Percentiles rank a stretch among this genome's conserved stretches.
These are phyloP conservation scores for Calonectria crousiana DNA, from an alignment of 2,329 filamentous ascomycete species.

Conservation along the genomic window DNA sequence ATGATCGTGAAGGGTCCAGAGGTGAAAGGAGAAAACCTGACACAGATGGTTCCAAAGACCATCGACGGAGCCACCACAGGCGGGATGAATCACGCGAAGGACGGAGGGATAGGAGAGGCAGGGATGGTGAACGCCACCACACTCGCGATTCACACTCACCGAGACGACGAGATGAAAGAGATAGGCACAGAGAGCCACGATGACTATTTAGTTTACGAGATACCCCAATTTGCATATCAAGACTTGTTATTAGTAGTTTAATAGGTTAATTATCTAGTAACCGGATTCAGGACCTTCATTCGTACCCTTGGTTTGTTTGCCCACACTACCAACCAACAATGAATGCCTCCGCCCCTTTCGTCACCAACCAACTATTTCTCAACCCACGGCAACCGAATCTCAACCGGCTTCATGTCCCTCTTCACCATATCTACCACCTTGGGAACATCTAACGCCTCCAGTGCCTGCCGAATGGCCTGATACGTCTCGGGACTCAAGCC, in stretches of 20 bases:
- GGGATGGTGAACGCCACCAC: conserved; percentile 28
- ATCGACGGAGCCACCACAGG: background rate
- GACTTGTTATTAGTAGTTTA: background rate
- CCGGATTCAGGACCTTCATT: background rate
- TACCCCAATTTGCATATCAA: conserved; percentile 21
- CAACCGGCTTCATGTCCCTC: conserved; percentile 63
- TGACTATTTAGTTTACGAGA: conserved; percentile 26
- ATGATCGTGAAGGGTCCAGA: conserved; percentile 23
- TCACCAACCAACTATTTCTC: conserved; percentile 32
- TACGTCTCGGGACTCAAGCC: conserved; percentile 71
- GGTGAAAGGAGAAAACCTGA: conserved; percentile 20
- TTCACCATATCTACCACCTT: conserved; percentile 65
- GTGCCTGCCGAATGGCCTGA: conserved; percentile 64
- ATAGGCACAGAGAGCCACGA: conserved; percentile 26
- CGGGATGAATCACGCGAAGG: conserved; percentile 7
- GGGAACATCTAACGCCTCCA: conserved; percentile 62
- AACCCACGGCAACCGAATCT: conserved; percentile 65
- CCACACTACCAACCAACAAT: conserved; percentile 12
- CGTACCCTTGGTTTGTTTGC: background rate
- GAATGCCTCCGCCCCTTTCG: background rate
- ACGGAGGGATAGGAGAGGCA: conserved; percentile 13
- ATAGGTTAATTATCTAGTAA: background rate
- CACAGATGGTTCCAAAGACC: background rate
- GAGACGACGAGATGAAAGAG: conserved; percentile 16
- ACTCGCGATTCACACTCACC: conserved; percentile 34